Evolutionary conservation across 1,139 yeast species (phyloP).

Genomic region (Diutina ranongensis): DNA sequence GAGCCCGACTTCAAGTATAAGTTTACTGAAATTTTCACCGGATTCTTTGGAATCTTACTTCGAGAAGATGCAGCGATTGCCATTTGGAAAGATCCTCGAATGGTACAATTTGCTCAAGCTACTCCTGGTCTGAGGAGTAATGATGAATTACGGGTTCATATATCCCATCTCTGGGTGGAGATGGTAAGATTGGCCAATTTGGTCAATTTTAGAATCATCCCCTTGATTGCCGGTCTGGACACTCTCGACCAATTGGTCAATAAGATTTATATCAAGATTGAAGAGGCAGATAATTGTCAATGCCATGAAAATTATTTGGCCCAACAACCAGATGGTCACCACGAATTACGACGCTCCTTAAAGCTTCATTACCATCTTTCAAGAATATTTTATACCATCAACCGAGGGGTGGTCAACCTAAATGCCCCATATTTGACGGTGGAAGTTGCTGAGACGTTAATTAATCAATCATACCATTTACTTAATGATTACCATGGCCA

Average conservation of each 20-base stretch:
- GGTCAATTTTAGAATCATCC: conserved; percentile 19
- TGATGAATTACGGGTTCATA: conserved; percentile 20
- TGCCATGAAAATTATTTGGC: conserved; percentile 12
- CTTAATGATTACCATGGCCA: neutral
- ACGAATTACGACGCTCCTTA: neutral
- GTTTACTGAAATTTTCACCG: conserved; percentile 13
- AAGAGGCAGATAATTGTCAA: neutral
- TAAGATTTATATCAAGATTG: conserved; percentile 14
- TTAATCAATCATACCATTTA: neutral
- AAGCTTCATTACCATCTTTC: conserved; percentile 2
- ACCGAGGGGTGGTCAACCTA: neutral
- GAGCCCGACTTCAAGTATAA: conserved; percentile 8
- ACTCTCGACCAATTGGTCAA: conserved; percentile 15
- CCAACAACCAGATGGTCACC: conserved; percentile 12
- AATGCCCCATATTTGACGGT: neutral
- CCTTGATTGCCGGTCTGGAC: conserved; percentile 15
- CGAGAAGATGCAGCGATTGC: conserved; percentile 14
- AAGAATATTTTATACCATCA: conserved; percentile 1
- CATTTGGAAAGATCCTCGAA: conserved; percentile 29
- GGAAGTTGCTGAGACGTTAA: neutral
- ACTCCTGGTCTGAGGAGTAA: conserved; percentile 13
- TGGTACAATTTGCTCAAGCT: conserved; percentile 13
- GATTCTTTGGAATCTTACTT: conserved; percentile 11
- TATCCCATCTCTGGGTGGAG: conserved; percentile 28
- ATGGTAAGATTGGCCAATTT: conserved; percentile 23